Percentiles rank a stretch among this genome's conserved stretches.
phyloP scores from a whole-genome alignment of 2,329 filamentous ascomycete genomes.

The Cryphonectria nitschkei region DNA sequence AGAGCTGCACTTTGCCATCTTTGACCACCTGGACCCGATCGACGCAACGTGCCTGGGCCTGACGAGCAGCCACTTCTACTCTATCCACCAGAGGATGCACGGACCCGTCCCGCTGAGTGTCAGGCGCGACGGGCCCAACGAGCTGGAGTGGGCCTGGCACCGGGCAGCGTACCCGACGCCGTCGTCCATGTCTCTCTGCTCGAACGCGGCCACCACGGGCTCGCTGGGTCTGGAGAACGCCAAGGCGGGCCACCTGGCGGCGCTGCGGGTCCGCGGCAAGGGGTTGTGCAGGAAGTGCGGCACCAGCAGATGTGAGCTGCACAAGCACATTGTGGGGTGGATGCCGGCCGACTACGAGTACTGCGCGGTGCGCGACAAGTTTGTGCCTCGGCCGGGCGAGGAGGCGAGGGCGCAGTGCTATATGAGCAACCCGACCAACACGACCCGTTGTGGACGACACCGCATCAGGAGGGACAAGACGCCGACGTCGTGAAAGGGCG shows the following conservation, averaged over 20 bases:
- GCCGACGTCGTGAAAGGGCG: not conserved
- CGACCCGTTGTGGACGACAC: slow-evolving; percentile 62
- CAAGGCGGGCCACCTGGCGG: slow-evolving; percentile 42
- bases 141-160: slow-evolving; percentile 67
- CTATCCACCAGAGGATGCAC: slow-evolving; percentile 60
- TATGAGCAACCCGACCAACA: slow-evolving; percentile 63
- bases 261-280: slow-evolving; percentile 59
- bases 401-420: slow-evolving; percentile 58
- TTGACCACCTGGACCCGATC: slow-evolving; percentile 66
- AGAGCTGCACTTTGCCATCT: slow-evolving; percentile 63
- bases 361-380: slow-evolving; percentile 62
- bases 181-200: slow-evolving; percentile 31
- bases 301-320: slow-evolving; percentile 63
- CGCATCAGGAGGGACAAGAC: slow-evolving; percentile 37
- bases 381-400: slow-evolving; percentile 51
- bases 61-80: slow-evolving; percentile 60
- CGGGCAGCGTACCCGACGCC: slow-evolving; percentile 47
- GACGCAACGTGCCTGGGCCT: slow-evolving; percentile 66
- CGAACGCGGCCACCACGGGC: slow-evolving; percentile 18
- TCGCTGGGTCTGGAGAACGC: slow-evolving; percentile 22
- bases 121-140: slow-evolving; percentile 63
- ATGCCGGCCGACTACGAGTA: slow-evolving; percentile 62
- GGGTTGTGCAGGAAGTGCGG: slow-evolving; percentile 67
- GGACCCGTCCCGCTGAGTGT: slow-evolving; percentile 59
- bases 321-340: slow-evolving; percentile 64